Base-by-base conservation (phyloP, 805 yeast genomes). In the Saccharomycopsis guyanensis region DNA sequence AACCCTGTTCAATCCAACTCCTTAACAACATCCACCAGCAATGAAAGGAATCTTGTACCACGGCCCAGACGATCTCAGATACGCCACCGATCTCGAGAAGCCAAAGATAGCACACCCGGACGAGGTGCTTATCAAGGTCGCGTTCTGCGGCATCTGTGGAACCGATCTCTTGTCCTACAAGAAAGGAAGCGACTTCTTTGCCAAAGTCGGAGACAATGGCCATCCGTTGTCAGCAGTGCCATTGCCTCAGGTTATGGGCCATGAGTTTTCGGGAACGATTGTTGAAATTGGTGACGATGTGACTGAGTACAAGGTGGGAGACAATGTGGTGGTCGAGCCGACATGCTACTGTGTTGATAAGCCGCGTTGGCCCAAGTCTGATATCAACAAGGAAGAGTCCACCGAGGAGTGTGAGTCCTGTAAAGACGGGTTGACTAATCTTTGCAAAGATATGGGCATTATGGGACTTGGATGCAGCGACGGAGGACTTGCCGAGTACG, bases 81-180 rank as follows among this genome's bases (percentile, higher is more conserved):
- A 56, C 55, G 58, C 65, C 4, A 53, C 60, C 1, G 50, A 52
- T 42, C 60, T 61, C 13, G 52, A 60, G 6, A 45, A 45, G 29
- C 66, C 65, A 2, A 38, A 52, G 35, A 57, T 65, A 23, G 36
- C 45, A 2, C 57, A 62, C 27, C 61, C 64, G 2, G 66, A 65
- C 37, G 76, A 73, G 43, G 63, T 72, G 8, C 59, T 70, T 8
- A 55, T 73, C 25, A 71, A 66, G 19, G 66, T 73, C 10, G 53
- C 64, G 13, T 74, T 66, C 57, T 76, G 82, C 56, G 85, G 85
- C 4, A 77, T 78, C 38, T 79, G 85, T 55, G 84, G 84, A 24
- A 71, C 81, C 1, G 84, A 78, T 57, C 60, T 78, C 35, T 79
- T 77, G 54, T 77, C 80, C 58, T 78, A 67, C 54, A 53, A 62